These are phyloP conservation scores for Tricholoma saponaceum DNA, from an alignment of 768 basidiomycete genomes.

Conservation along the genomic window DNA sequence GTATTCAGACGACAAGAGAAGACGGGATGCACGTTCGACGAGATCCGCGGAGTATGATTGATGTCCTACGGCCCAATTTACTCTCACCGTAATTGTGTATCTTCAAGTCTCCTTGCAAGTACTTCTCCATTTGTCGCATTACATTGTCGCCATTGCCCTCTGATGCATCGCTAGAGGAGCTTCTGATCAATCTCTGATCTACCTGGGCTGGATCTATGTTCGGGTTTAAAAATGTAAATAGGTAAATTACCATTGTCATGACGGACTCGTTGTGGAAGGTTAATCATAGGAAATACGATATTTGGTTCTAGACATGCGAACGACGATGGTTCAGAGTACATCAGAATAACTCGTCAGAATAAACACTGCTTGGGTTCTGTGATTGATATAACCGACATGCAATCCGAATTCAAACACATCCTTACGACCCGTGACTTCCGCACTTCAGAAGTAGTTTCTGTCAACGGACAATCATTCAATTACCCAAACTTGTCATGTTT, in stretches of 20 bases:
- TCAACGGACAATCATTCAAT: not conserved
- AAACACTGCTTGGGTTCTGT: no score
- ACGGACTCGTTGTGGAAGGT: no score
- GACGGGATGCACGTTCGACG: conserved; percentile 8
- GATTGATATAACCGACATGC: no score
- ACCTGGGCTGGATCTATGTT: no score
- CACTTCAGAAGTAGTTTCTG: not conserved
- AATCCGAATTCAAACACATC: no score
- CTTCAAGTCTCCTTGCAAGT: not conserved
- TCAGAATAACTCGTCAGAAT: not conserved
- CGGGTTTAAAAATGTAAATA: not conserved
- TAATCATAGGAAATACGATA: no score
- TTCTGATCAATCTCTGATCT: no score
- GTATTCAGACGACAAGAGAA: conserved; percentile 3
- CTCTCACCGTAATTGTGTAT: not conserved
- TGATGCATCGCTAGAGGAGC: no score
- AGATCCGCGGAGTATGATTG: conserved; percentile 12
- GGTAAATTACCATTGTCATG: no score
- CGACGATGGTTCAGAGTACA: no score
- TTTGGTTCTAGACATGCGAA: no score
- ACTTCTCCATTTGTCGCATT: not conserved
- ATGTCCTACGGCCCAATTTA: not conserved
- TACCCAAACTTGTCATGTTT: not conserved
- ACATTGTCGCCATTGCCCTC: not conserved
- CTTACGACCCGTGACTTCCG: no score